Conservation (phyloP, 768 basidiomycete genomes). For the Kwoniella pini region DNA sequence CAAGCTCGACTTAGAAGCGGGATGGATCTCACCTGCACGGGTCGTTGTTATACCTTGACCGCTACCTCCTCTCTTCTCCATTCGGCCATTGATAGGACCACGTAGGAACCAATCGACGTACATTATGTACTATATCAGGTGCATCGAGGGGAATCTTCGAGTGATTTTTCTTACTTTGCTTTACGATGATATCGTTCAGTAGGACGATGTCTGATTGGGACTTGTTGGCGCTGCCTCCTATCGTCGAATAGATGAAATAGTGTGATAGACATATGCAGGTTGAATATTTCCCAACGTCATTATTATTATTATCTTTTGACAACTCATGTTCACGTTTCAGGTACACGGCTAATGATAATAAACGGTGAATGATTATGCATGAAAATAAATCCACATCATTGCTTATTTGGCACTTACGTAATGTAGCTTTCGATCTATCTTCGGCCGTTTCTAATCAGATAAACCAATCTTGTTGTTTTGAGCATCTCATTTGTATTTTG, state of each 20-base stretch:
- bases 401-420: background rate
- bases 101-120: constrained; percentile 2
- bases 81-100: background rate
- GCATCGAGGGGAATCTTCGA: no score
- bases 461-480: background rate
- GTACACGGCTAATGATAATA: background rate
- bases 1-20: background rate
- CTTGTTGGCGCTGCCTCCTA: no score
- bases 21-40: constrained; percentile 8
- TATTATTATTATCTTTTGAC: no score
- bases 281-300: no score
- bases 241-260: no score
- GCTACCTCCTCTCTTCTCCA: constrained; percentile 13
- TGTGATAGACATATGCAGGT: no score
- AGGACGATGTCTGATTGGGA: no score
- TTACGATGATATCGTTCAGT: no score
- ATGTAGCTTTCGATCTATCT: background rate
- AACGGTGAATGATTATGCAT: background rate
- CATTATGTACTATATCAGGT: background rate
- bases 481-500: background rate
- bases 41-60: constrained; percentile 23
- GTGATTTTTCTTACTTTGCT: no score
- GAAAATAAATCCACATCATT: background rate
- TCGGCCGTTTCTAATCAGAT: constrained; percentile 7
- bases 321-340: no score